Evolutionary conservation across 176 grass and related monocot species (phyloP), one percentile per base, ranked within the genome.

Genomic region (sorghum (Sorghum bicolor)): DNA sequence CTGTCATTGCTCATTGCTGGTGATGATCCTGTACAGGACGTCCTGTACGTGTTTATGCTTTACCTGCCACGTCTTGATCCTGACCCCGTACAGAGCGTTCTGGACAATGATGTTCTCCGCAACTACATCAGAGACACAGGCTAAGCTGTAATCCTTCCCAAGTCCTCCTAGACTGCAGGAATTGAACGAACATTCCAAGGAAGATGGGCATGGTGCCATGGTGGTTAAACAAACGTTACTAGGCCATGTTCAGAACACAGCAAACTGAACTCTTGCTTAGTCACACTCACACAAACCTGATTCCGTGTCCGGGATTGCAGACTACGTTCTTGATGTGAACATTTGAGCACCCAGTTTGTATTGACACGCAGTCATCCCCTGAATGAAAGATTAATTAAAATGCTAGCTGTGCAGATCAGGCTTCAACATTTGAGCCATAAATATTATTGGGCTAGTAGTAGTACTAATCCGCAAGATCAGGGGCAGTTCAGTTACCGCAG

Each of bases 41-140:
- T 34, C 16, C 3, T 68, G n/a, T 44, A 45, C 24, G 4, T 29
- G 58, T 2, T 8, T 5, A 24, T 4, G 1, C 40, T 30, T 87
- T 88, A 87, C 93, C 85, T 92, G 93, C 93, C 90, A 95, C 47
- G 88, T 95, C 89, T 95, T 95, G 83, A 95, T 95, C 71, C 90
- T 92, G 67, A 95, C 80, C 11, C 90, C 93, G 69, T 77, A 95
- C 68, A 92, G 62, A 28, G 90, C 87, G 77, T 92, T 92, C 85
- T 90, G 85, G 15, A 95, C 86, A 25, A 70, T 79, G 65, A 92
- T 86, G 74, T 61, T 86, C 36, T 95, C 75, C 16, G 85, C 93
- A 11, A 83, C 41, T 11, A 96, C 86, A 55, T 96, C 85, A 30
- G 93, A 96, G 69, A 96, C 88, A 17, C 94, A 93, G 10, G 94